A percentile compares a stretch with the other conserved stretches of the same genome.
Evolutionary conservation across 2,329 filamentous ascomycete species (phyloP).

Genomic region (Blastomyces gilchristii): DNA sequence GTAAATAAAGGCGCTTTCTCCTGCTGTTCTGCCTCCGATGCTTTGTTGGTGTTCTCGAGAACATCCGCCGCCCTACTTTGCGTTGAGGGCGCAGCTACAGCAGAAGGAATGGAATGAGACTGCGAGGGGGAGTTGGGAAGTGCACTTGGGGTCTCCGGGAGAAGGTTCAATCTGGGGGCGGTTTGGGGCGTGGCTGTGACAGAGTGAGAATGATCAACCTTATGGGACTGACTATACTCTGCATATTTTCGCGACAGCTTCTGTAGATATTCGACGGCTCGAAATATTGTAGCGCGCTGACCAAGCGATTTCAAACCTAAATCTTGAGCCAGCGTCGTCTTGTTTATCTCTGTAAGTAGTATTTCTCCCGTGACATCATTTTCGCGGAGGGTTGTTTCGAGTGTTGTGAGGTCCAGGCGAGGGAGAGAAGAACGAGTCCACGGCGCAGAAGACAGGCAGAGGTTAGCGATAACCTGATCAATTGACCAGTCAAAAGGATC

Average conservation of each 20-base stretch:
- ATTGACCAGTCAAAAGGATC: slow-evolving; percentile 70
- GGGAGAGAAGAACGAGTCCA: slow-evolving; percentile 27
- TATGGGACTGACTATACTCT: slow-evolving; percentile 9
- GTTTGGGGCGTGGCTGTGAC: slow-evolving; percentile 6
- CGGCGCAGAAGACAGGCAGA: slow-evolving; percentile 47
- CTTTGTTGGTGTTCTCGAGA: not conserved
- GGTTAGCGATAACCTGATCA: slow-evolving; percentile 54
- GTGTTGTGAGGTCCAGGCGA: slow-evolving; percentile 42
- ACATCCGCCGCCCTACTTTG: not conserved
- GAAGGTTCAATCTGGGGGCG: not conserved
- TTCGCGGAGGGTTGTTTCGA: slow-evolving; percentile 49
- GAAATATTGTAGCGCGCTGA: slow-evolving; percentile 48
- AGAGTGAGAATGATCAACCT: not conserved
- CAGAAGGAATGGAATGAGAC: not conserved
- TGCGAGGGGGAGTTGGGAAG: not conserved
- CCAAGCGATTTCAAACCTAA: slow-evolving; percentile 49
- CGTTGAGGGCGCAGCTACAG: not conserved
- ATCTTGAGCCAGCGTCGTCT: slow-evolving; percentile 41
- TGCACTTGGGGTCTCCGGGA: not conserved
- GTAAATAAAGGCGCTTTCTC: not conserved
- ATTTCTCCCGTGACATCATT: slow-evolving; percentile 57
- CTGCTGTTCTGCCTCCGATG: not conserved
- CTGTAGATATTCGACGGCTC: slow-evolving; percentile 49
- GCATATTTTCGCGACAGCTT: slow-evolving; percentile 43
- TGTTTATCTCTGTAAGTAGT: slow-evolving; percentile 49